Percentiles rank a stretch among this genome's conserved stretches.
phyloP scores from a whole-genome alignment of 805 yeast species.

The Dipodascopsis uninucleata region DNA sequence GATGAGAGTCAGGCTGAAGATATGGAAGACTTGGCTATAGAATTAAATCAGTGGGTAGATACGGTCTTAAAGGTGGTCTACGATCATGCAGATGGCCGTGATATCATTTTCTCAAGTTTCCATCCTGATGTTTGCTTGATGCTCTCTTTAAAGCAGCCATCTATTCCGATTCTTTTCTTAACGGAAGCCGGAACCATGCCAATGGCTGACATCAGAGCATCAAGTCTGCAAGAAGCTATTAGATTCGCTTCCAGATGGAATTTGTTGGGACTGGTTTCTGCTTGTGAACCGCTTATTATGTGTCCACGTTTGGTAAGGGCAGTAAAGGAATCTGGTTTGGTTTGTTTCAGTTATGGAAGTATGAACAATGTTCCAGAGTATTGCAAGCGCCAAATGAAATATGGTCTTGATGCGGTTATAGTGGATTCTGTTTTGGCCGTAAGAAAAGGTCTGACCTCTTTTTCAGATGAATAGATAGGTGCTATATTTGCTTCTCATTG shows the following conservation, averaged over 20 bases:
- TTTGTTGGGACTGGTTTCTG: constrained; percentile 84
- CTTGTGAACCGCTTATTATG: constrained; percentile 77
- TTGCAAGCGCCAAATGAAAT: constrained; percentile 79
- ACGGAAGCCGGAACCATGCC: constrained; percentile 80
- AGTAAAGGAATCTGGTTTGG: constrained; percentile 87
- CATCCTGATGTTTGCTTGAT: constrained; percentile 89
- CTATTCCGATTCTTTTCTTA: constrained; percentile 82
- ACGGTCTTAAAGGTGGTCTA: constrained; percentile 76
- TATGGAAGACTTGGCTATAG: constrained; percentile 79
- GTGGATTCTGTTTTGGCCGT: constrained; percentile 75
- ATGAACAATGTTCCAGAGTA: constrained; percentile 80
- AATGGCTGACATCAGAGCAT: constrained; percentile 90
- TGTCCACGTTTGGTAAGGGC: constrained; percentile 86
- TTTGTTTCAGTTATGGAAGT: constrained; percentile 87
- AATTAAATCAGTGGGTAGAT: constrained; percentile 83
- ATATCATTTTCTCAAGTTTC: constrained; percentile 85
- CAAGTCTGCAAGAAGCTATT: constrained; percentile 84
- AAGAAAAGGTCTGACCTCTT: constrained; percentile 21
- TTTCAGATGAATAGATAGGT: too few relatives aligned
- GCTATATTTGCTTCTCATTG: too few relatives aligned
- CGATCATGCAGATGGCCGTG: constrained; percentile 74
- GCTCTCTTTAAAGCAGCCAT: constrained; percentile 86
- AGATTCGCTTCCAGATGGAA: constrained; percentile 90
- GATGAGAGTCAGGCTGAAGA: constrained; percentile 88
- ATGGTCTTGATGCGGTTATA: constrained; percentile 98